A percentile compares a stretch with the other conserved stretches of the same genome.
These are phyloP conservation scores for Inga laurina DNA, from an alignment of 306 rosid species.

Conservation along the genomic window DNA sequence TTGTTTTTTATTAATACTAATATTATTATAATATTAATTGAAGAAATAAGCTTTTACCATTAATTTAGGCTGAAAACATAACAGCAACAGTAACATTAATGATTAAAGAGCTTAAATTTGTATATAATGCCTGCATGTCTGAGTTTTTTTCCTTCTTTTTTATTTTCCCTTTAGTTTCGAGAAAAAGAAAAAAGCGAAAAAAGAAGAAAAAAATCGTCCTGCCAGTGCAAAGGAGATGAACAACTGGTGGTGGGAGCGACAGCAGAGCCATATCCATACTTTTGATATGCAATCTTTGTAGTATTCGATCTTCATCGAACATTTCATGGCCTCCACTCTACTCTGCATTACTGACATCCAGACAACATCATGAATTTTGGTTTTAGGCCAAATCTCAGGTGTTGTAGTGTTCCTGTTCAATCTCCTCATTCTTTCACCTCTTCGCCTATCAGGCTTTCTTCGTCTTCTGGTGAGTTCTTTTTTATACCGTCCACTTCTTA, in stretches of 20 bases:
- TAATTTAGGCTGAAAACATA: too few relatives aligned
- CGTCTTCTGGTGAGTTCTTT: conserved; percentile 60
- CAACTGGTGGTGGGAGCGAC: conserved; percentile 62
- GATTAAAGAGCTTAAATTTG: too few relatives aligned
- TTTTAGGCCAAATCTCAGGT: conserved; percentile 62
- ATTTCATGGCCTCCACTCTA: conserved; percentile 52
- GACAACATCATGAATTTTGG: conserved; percentile 60
- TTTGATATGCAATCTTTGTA: not conserved
- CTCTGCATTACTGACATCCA: conserved; percentile 30
- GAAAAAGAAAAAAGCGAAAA: not conserved
- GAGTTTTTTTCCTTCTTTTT: too few relatives aligned
- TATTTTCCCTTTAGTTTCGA: too few relatives aligned
- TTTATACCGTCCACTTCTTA: not conserved
- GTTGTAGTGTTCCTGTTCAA: conserved; percentile 43
- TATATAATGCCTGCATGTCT: not conserved
- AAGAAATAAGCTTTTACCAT: too few relatives aligned
- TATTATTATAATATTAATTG: too few relatives aligned
- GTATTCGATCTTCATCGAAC: conserved; percentile 7
- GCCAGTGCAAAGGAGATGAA: conserved; percentile 33
- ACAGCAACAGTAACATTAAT: too few relatives aligned
- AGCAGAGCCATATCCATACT: conserved; percentile 36
- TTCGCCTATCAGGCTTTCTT: conserved; percentile 53
- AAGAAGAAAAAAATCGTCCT: not conserved
- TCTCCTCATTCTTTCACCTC: conserved; percentile 43
- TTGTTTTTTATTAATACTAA: too few relatives aligned